Evolutionary conservation across 768 basidiomycete species (phyloP).

Genomic region (Boletus barrowsii): DNA sequence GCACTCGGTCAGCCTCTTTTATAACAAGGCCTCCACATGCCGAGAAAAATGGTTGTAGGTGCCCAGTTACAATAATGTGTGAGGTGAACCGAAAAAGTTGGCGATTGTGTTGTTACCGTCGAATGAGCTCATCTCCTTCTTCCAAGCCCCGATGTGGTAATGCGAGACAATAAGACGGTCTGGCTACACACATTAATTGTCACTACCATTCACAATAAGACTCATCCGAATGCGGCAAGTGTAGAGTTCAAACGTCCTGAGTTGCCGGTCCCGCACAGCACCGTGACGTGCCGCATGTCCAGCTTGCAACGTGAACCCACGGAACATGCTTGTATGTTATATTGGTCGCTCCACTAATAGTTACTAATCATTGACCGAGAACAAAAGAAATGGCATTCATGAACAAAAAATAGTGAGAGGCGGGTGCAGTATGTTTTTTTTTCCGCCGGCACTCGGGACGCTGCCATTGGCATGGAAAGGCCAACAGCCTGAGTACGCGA

Average conservation of each 20-base stretch:
- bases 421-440: too few species aligned
- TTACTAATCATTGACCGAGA: not conserved
- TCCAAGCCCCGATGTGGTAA: conserved; percentile 3
- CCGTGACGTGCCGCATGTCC: not conserved
- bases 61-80: not conserved
- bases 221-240: conserved; percentile 18
- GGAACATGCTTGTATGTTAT: not conserved
- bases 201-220: conserved; percentile 17
- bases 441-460: not conserved
- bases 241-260: conserved; percentile 9
- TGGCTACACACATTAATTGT: not conserved
- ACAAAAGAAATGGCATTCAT: conserved; percentile 7
- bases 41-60: not conserved
- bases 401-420: not conserved
- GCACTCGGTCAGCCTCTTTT: conserved; percentile 6
- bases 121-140: not conserved
- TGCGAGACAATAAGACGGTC: conserved; percentile 20
- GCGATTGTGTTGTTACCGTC: not conserved
- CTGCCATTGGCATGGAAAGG: too few species aligned
- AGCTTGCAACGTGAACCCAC: not conserved
- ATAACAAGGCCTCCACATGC: conserved; percentile 10
- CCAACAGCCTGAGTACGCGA: too few species aligned
- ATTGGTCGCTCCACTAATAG: not conserved
- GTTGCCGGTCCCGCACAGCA: not conserved
- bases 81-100: not conserved